Evolutionary conservation across 257 asterid species (phyloP), one percentile per base, ranked within the genome.

Genomic region (Coffea canephora): DNA sequence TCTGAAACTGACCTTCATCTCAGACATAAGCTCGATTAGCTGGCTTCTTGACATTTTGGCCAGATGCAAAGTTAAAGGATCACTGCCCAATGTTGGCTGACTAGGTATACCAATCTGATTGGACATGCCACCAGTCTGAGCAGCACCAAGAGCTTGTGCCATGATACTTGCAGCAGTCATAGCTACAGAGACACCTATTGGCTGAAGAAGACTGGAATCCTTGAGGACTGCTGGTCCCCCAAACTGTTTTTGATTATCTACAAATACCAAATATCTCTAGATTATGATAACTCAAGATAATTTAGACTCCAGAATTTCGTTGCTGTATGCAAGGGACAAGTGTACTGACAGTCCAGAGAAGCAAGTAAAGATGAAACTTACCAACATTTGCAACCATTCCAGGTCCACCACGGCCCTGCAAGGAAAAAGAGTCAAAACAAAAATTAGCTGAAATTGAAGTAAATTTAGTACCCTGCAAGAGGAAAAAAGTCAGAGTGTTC

Each of bases 401-500:
- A 70, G 97, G 95, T 75, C 95, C 95, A 54, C 97, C 98, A 23
- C 96, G 91, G 41, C 94, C 97, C 98, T 94, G 94, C 88, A 84
- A 83, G 86, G 82, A 83, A 88, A 79, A 61, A 46, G 10, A 82
- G 19, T 49, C 70, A 65, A 54, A 14, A 34, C 21, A 57, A 74
- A 66, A 43, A 50, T 18, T 57, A 76, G 78, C 69, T 76, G 52
- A 68, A 70, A 57, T 12, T 57, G 23, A 36, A 46, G 41, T 65
- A 45, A 80, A 4, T 5, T 41, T 5, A 65, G 25, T 77, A 59
- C 12, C 23, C 11, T 39, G 43, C 43, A 39, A 39, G 43, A 39
- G 43, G 43, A 39, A 39, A 39, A 39, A 39, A 39, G 43, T 39
- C 2, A 39, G 43, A 39, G 43, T 39, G 43, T 39, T n/a, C 8